These are phyloP conservation scores for Delitschia confertaspora DNA, from an alignment of 495 filamentous ascomycete genomes.

Conservation along the genomic window DNA sequence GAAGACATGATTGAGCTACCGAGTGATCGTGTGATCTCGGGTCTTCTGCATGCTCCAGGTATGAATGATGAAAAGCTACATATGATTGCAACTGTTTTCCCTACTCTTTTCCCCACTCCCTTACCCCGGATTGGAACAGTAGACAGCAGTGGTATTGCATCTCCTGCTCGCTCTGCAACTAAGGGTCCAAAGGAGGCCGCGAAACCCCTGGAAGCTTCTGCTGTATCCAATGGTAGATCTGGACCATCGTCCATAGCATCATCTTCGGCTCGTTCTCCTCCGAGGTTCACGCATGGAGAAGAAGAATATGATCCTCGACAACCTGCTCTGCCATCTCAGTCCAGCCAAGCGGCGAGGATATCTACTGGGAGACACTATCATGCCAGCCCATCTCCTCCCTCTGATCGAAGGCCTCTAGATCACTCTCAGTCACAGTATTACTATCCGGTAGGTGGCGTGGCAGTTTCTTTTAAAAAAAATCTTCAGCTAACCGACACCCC, in stretches of 20 bases:
- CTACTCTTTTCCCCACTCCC: slow-evolving; percentile 32
- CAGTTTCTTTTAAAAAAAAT: neutral
- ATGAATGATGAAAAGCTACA: slow-evolving; percentile 49
- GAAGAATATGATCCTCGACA: slow-evolving; percentile 41
- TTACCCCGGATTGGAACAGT: slow-evolving; percentile 30
- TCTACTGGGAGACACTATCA: slow-evolving; percentile 10
- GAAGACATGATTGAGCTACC: slow-evolving; percentile 63
- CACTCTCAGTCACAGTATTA: slow-evolving; percentile 19
- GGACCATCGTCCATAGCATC: slow-evolving; percentile 23
- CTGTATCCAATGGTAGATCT: slow-evolving; percentile 11
- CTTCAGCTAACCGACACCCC: slow-evolving; percentile 10
- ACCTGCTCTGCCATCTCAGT: slow-evolving; percentile 25
- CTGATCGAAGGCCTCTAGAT: slow-evolving; percentile 15
- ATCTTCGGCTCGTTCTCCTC: slow-evolving; percentile 18
- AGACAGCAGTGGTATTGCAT: slow-evolving; percentile 28
- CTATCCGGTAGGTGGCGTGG: slow-evolving; percentile 21
- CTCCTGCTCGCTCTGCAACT: slow-evolving; percentile 22
- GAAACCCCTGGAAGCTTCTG: slow-evolving; percentile 1
- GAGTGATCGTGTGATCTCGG: slow-evolving; percentile 41
- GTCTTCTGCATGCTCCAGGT: slow-evolving; percentile 40
- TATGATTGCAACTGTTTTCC: slow-evolving; percentile 52
- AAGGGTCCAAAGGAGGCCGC: slow-evolving; percentile 16
- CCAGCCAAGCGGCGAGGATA: slow-evolving; percentile 1
- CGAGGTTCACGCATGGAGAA: slow-evolving; percentile 24
- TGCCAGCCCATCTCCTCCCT: slow-evolving; percentile 9